A percentile compares a stretch with the other conserved stretches of the same genome.
These are phyloP conservation scores for Nepenthes alata DNA, from an alignment of 179 eudicot genomes.

Conservation along the genomic window DNA sequence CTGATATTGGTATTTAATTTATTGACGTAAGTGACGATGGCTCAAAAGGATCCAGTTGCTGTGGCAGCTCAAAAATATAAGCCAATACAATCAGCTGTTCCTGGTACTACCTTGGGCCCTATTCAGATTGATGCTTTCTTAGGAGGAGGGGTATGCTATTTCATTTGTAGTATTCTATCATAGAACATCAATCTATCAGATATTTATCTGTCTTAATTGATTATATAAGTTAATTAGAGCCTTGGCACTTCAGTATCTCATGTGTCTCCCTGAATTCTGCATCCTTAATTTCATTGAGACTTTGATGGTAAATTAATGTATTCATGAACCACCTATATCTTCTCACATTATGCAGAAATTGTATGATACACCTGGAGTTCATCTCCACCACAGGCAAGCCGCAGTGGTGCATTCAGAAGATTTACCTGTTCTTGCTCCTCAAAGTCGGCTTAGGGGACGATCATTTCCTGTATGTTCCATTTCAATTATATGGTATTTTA, in stretches of 20 bases:
- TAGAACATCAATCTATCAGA: not conserved
- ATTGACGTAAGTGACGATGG: conserved; percentile 42
- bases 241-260: not conserved
- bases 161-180: conserved; percentile 1
- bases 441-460: conserved; percentile 81
- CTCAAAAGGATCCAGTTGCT: conserved; percentile 81
- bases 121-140: conserved; percentile 78
- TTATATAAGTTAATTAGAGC: not conserved
- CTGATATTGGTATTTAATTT: conserved; percentile 1
- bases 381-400: conserved; percentile 97
- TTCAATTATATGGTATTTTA: not conserved
- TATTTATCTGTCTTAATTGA: not conserved
- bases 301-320: not conserved
- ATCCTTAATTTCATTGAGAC: not conserved
- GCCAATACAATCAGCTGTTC: conserved; percentile 97
- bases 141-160: conserved; percentile 70
- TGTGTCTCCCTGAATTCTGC: not conserved
- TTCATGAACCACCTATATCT: not conserved
- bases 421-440: conserved; percentile 80
- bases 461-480: conserved; percentile 54
- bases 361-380: conserved; percentile 94
- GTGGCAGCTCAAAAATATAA: conserved; percentile 77
- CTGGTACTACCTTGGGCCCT: conserved; percentile 97
- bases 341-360: conserved; percentile 49
- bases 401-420: conserved; percentile 85